Percentiles rank a stretch among this genome's conserved stretches.
phyloP scores from a whole-genome alignment of 305 asterid species.

The Plantago lanceolata region DNA sequence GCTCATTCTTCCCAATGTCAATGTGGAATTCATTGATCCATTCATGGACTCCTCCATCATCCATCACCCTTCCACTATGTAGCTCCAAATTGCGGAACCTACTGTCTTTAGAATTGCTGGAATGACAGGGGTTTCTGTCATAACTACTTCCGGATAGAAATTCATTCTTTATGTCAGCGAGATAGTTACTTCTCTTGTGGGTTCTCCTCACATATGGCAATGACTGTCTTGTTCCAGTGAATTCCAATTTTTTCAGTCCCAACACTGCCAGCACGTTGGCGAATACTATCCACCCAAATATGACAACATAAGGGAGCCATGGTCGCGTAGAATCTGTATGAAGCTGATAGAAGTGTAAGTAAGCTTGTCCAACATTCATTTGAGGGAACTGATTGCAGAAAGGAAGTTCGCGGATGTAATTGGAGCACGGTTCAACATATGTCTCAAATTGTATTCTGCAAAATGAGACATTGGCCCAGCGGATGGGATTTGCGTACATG shows the following conservation, averaged over 20 bases:
- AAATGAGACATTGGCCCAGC: not conserved
- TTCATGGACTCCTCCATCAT: not conserved
- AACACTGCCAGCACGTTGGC: not conserved
- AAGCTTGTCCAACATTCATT: not conserved
- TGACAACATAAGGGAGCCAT: not conserved
- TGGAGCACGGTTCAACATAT: not conserved
- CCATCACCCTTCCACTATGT: not conserved
- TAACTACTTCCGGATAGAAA: not conserved
- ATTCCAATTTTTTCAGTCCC: not conserved
- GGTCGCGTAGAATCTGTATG: not conserved
- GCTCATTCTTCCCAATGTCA: not conserved
- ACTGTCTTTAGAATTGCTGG: not conserved
- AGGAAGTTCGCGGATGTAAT: not conserved
- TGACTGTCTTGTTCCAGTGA: not conserved
- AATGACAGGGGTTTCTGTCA: not conserved
- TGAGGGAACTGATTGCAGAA: not conserved
- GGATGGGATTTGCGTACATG: not conserved
- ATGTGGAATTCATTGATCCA: not conserved
- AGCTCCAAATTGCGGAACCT: not conserved
- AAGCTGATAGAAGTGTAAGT: not conserved
- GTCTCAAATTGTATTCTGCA: not conserved
- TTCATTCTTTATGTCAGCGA: not conserved
- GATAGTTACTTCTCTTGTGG: not conserved
- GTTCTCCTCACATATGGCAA: not conserved
- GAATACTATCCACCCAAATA: not conserved